phyloP scores from a whole-genome alignment of 1,139 yeast species.

The Lodderomyces pseudojiufengensis region DNA sequence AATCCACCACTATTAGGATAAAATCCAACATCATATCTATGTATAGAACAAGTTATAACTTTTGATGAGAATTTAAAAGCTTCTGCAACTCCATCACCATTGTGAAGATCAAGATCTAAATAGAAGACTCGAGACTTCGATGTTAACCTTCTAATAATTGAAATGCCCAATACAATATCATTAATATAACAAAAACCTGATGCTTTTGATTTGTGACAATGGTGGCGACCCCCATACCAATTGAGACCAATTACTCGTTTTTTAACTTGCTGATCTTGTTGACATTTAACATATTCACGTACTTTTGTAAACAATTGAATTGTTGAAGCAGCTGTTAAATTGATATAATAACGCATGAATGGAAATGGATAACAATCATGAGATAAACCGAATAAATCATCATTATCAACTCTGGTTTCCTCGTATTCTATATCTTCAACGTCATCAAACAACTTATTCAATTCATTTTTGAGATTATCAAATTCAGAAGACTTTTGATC shows the following conservation, averaged over 20 bases:
- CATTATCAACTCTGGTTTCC: constrained; percentile 3
- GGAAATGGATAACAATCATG: constrained; percentile 69
- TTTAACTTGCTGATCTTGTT: constrained; percentile 8
- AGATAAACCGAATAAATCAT: constrained; percentile 21
- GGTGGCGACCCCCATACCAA: constrained; percentile 84
- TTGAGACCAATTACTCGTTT: constrained; percentile 46
- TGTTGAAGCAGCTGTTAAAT: constrained; percentile 55
- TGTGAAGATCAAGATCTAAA: constrained; percentile 71
- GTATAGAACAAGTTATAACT: constrained; percentile 63
- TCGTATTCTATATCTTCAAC: constrained; percentile 6
- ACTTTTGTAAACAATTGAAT: constrained; percentile 43
- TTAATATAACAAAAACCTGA: constrained; percentile 76
- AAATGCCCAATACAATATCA: constrained; percentile 59
- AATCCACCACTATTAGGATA: constrained; percentile 67
- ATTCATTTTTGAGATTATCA: too few species aligned
- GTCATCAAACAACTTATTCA: not conserved
- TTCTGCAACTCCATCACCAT: constrained; percentile 74
- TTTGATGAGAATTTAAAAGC: constrained; percentile 57
- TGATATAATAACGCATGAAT: constrained; percentile 48
- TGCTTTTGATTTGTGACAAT: constrained; percentile 52
- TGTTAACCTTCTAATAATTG: constrained; percentile 40
- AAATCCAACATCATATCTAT: constrained; percentile 62
- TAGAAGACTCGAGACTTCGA: constrained; percentile 46
- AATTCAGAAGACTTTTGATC: constrained; percentile 11
- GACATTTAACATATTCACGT: constrained; percentile 6